Evolutionary conservation across 2,329 filamentous ascomycete species (phyloP).

Genomic region (Dryadomyces quercivorus): DNA sequence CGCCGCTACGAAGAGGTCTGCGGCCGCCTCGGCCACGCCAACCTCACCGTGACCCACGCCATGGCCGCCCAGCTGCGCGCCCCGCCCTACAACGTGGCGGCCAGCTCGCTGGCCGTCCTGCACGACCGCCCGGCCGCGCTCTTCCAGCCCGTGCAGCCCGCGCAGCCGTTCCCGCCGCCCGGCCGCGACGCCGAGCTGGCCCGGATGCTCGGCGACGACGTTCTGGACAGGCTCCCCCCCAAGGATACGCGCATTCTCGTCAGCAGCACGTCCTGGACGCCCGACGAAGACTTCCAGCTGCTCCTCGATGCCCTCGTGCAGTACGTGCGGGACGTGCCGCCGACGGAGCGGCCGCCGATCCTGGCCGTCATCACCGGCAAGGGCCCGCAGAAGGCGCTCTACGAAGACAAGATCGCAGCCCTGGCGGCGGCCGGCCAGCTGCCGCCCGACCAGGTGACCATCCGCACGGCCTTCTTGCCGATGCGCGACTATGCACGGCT

Average conservation of each 20-base stretch:
- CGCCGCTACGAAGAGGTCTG: constrained; percentile 66
- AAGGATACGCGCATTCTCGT: constrained; percentile 45
- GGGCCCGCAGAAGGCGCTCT: constrained; percentile 70
- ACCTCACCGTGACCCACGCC: constrained; percentile 80
- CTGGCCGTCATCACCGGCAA: constrained; percentile 90
- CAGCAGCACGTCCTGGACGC: constrained; percentile 93
- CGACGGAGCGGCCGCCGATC: constrained; percentile 44
- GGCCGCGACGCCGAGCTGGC: constrained; percentile 2
- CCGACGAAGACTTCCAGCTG: constrained; percentile 88
- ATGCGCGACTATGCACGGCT: constrained; percentile 75
- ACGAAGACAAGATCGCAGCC: constrained; percentile 51
- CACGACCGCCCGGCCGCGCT: constrained; percentile 78
- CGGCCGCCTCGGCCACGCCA: constrained; percentile 54
- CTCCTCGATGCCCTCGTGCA: constrained; percentile 69
- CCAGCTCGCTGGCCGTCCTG: constrained; percentile 52
- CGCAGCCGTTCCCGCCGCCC: neutral
- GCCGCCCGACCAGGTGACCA: constrained; percentile 55
- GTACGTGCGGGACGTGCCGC: constrained; percentile 32
- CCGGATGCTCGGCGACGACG: constrained; percentile 4
- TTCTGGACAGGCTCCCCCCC: neutral
- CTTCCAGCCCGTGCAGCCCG: constrained; percentile 56
- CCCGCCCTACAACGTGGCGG: constrained; percentile 47
- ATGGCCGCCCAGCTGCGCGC: constrained; percentile 64
- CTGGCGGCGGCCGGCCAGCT: constrained; percentile 53
- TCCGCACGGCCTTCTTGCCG: constrained; percentile 75